phyloP scores from a whole-genome alignment of 192 early-diverging fungal genomes.

The Coemansia umbellata region DNA sequence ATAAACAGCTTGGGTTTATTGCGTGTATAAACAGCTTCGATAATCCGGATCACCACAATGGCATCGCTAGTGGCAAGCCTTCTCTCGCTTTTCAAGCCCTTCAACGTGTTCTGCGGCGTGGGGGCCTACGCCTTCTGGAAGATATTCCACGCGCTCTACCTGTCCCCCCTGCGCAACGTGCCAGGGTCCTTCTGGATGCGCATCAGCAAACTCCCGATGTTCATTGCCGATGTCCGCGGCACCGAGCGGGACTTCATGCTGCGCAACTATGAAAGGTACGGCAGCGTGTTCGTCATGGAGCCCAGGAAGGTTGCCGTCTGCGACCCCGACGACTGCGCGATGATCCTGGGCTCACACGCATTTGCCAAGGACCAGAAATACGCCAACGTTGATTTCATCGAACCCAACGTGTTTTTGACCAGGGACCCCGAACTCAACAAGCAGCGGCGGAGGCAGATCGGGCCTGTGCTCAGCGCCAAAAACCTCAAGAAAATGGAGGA shows the following conservation, averaged over 20 bases:
- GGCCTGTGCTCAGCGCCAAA: constrained; percentile 14
- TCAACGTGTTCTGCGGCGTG: constrained; percentile 17
- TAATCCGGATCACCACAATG: too few relatives aligned
- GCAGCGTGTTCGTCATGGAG: constrained; percentile 36
- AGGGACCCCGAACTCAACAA: constrained; percentile 33
- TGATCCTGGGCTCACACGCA: constrained; percentile 28
- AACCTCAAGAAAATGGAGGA: constrained; percentile 36
- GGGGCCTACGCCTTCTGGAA: constrained; percentile 21
- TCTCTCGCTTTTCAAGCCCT: neutral
- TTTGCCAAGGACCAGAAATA: constrained; percentile 38
- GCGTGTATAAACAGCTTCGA: too few relatives aligned
- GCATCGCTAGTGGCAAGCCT: too few relatives aligned
- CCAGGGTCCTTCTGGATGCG: constrained; percentile 38
- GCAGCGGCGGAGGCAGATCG: constrained; percentile 32
- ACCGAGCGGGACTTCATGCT: constrained; percentile 35
- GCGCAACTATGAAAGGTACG: constrained; percentile 28
- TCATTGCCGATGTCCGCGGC: constrained; percentile 23
- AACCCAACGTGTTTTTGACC: constrained; percentile 38
- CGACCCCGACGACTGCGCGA: constrained; percentile 23
- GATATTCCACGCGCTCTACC: constrained; percentile 24
- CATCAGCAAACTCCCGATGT: constrained; percentile 26
- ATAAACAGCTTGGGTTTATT: too few relatives aligned
- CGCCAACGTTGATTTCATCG: constrained; percentile 23
- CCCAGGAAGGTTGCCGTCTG: constrained; percentile 24
- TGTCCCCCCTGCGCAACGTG: constrained; percentile 40